Base-by-base conservation (phyloP, 805 yeast species). In the Metschnikowia orientalis region DNA sequence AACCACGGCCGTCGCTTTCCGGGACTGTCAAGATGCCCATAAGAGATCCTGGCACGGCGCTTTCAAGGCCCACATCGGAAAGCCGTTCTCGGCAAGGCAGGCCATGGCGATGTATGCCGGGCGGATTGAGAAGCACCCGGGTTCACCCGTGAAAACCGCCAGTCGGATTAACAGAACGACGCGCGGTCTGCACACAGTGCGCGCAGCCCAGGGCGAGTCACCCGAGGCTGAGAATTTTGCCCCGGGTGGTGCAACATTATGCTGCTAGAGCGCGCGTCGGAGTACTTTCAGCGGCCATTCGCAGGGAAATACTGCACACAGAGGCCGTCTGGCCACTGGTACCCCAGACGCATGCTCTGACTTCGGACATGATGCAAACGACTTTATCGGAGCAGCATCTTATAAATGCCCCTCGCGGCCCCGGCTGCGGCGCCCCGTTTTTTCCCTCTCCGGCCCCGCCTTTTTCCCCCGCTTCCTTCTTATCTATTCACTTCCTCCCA, bases 341-440 rank as follows among this genome's bases (percentile, higher is more conserved):
- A 46, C 50, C 50, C 50, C 50, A 46, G 50, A 46, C 40, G 45
- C 45, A 35, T 35, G 35, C 16, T 23, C 38, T 32, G 26, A 13
- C 35, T 38, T 39, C 44, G 44, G 45, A 32, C 38, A 26, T 35
- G 41, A 26, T 28, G 38, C 43, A 36, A 30, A 32, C 39, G 45
- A 34, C 38, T 25, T 20, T 21, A 36, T 23, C 42, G 42, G 42
- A 32, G 46, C 31, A 31, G 30, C 37, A 35, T 38, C 45, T 36
- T 39, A 40, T 35, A 35, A 35, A 39, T 30, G 30, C 22, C n/a
- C n/a, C n/a, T n/a, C n/a, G n/a, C n/a, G n/a, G n/a, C n/a, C 35
- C 34, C 28, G 17, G 25, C 12, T 18, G 37, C 37, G 37, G 29
- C 15, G 13, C 16, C 18, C 26, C 10, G 15, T 14, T 12, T 13